phyloP scores from a whole-genome alignment of 139 green algal species.

The Tetradesmus obliquus region DNA sequence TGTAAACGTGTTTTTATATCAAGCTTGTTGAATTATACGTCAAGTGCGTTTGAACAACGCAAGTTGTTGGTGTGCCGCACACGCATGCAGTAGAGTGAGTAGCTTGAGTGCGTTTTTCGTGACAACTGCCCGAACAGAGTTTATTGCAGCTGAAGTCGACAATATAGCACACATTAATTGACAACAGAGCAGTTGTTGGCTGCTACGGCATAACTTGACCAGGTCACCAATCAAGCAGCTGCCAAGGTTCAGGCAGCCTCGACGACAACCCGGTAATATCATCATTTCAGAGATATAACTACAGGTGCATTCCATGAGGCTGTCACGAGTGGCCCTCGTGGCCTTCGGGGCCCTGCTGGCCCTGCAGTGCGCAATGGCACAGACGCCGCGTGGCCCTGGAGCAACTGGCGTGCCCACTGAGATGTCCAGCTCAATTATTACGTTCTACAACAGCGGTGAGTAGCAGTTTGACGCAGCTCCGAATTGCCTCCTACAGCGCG shows the following conservation, averaged over 20 bases:
- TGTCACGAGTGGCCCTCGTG: background rate
- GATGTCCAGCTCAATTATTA: slow-evolving; percentile 23
- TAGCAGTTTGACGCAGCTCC: background rate
- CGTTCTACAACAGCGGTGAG: slow-evolving; percentile 41
- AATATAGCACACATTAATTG: too few relatives aligned
- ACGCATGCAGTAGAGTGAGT: slow-evolving; percentile 1
- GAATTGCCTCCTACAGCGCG: background rate
- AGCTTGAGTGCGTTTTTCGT: background rate
- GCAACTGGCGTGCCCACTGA: slow-evolving; percentile 13
- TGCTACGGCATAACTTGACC: background rate
- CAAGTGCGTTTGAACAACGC: background rate
- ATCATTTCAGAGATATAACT: background rate
- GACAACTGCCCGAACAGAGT: background rate
- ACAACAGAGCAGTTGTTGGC: background rate
- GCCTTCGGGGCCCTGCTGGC: slow-evolving; percentile 13
- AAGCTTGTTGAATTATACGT: background rate
- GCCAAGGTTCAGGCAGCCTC: background rate
- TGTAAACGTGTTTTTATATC: background rate
- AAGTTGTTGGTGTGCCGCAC: background rate
- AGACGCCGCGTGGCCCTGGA: background rate
- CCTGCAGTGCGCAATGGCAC: slow-evolving; percentile 18
- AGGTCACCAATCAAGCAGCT: background rate
- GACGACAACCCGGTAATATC: background rate
- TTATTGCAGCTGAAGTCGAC: too few relatives aligned
- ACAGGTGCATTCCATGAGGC: background rate